Evolutionary conservation across 2,329 filamentous ascomycete species (phyloP).

Genomic region (Exserohilum turcica): DNA sequence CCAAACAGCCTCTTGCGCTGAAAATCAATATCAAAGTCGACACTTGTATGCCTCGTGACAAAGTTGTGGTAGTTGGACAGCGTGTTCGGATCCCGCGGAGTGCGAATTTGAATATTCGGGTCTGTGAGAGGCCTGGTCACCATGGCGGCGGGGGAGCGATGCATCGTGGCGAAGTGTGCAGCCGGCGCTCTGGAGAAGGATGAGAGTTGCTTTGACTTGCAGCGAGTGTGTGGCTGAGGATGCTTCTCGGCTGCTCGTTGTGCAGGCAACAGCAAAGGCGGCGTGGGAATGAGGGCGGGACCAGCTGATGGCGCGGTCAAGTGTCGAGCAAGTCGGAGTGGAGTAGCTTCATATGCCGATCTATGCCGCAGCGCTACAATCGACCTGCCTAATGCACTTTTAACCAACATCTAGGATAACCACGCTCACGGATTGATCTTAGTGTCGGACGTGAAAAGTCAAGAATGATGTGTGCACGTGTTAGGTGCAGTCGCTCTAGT

Average conservation of each 20-base stretch:
- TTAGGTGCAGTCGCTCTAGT: background rate
- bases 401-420: conserved; percentile 8
- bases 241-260: background rate
- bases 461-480: background rate
- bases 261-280: background rate
- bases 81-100: conserved; percentile 81
- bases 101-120: conserved; percentile 45
- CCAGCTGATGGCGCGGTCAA: conserved; percentile 11
- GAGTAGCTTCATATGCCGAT: conserved; percentile 20
- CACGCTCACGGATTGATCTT: background rate
- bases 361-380: conserved; percentile 15
- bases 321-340: conserved; percentile 17
- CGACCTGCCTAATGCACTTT: conserved; percentile 19
- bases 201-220: background rate
- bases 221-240: background rate
- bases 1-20: conserved; percentile 76
- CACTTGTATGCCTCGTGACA: conserved; percentile 80
- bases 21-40: conserved; percentile 84
- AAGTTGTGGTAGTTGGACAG: conserved; percentile 90
- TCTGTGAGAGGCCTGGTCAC: conserved; percentile 47
- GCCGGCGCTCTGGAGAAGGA: background rate
- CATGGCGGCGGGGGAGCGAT: conserved; percentile 39
- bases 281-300: background rate
- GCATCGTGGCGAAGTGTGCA: conserved; percentile 22
- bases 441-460: background rate